Conservation (phyloP, 2,329 filamentous ascomycete genomes). For the Aspergillus proliferans region DNA sequence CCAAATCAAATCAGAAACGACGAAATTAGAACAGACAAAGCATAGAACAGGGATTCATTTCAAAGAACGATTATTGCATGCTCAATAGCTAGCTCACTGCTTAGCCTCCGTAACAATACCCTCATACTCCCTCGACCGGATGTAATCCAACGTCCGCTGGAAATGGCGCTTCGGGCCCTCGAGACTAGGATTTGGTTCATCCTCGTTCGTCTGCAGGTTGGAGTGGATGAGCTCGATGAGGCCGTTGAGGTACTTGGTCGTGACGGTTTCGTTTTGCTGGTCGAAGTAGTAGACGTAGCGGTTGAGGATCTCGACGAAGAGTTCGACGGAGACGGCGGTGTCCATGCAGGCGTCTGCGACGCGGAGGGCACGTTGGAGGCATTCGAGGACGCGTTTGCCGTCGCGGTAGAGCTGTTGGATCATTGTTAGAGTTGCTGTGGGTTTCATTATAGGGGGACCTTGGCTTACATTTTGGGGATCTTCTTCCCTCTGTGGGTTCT, state of each 20-base stretch:
- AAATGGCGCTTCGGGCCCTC: conserved; percentile 93
- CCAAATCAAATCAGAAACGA: too few relatives aligned
- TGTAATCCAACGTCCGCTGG: conserved; percentile 89
- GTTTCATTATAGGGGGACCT: not conserved
- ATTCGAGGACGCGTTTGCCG: conserved; percentile 93
- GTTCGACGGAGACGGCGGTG: conserved; percentile 88
- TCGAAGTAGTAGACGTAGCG: conserved; percentile 99
- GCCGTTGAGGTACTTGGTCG: conserved; percentile 95
- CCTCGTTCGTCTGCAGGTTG: conserved; percentile 78
- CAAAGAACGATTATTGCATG: too few relatives aligned
- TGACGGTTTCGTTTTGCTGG: conserved; percentile 97
- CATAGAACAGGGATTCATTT: too few relatives aligned
- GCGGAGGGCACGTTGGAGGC: conserved; percentile 85
- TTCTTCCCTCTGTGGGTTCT: conserved; percentile 70
- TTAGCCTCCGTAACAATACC: conserved; percentile 70
- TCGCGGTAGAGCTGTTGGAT: conserved; percentile 79
- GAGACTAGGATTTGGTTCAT: conserved; percentile 59
- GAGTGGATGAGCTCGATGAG: conserved; percentile 97
- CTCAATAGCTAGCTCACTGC: conserved; percentile 21
- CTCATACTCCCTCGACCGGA: conserved; percentile 84
- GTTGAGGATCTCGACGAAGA: conserved; percentile 97
- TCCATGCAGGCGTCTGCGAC: conserved; percentile 99
- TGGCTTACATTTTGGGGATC: conserved; percentile 68
- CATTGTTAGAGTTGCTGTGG: conserved; percentile 4
- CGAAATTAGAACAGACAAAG: too few relatives aligned